phyloP scores from a whole-genome alignment of 305 asterid species.

The Fraxinus ornus region DNA sequence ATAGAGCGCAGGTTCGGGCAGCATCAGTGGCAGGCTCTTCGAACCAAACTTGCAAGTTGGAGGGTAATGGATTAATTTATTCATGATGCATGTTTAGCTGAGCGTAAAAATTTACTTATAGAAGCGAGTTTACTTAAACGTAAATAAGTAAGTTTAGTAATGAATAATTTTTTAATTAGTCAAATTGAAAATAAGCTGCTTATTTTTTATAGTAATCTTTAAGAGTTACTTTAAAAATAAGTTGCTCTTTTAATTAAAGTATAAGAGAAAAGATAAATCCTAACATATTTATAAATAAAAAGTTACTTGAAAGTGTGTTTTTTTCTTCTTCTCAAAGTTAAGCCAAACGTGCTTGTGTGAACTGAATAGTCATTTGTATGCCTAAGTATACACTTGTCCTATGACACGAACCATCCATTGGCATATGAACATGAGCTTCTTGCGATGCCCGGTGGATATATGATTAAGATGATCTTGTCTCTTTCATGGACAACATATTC shows the following conservation, averaged over 20 bases:
- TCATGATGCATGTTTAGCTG: not conserved
- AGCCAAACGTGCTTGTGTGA: not conserved
- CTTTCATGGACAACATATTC: not conserved
- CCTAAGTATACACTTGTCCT: not conserved
- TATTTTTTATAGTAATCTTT: not conserved
- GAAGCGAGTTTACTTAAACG: not conserved
- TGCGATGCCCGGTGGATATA: not conserved
- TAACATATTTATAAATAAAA: not conserved
- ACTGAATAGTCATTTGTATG: not conserved
- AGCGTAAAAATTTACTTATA: not conserved
- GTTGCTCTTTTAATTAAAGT: not conserved
- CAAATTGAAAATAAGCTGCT: not conserved
- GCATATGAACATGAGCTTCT: not conserved
- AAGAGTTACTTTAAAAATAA: not conserved
- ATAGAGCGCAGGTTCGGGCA: constrained; percentile 44
- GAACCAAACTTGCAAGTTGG: constrained; percentile 55
- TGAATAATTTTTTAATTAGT: not conserved
- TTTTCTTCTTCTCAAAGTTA: no score
- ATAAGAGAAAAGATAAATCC: no score
- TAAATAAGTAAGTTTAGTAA: not conserved
- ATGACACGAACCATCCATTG: not conserved
- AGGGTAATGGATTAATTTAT: constrained; percentile 47
- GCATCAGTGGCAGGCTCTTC: constrained; percentile 42
- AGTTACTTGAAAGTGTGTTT: not conserved
- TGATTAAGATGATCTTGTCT: not conserved